A percentile compares a stretch with the other conserved stretches of the same genome.
phyloP scores from a whole-genome alignment of 768 basidiomycete species.

The Tulasnella sp. region DNA sequence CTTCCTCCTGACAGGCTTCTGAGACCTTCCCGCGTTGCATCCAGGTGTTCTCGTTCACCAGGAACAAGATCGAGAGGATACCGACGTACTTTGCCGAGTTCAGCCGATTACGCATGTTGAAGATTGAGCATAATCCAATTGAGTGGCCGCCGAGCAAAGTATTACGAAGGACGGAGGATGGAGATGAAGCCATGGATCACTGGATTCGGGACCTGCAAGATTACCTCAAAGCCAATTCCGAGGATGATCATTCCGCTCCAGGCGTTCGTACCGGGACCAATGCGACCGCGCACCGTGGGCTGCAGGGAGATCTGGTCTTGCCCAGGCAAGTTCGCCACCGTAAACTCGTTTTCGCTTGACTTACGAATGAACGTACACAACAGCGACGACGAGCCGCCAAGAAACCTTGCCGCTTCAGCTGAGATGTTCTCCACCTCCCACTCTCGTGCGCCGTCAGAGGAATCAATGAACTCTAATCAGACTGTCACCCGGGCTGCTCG shows the following conservation, averaged over 20 bases:
- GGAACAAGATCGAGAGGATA: slow-evolving; percentile 70
- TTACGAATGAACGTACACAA: not conserved
- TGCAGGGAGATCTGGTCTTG: not conserved
- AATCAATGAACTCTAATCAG: not conserved
- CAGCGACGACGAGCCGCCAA: not conserved
- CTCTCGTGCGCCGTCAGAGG: slow-evolving; percentile 6
- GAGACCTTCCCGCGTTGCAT: slow-evolving; percentile 1
- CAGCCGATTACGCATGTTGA: slow-evolving; percentile 59
- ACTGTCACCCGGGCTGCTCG: not conserved
- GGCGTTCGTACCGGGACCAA: slow-evolving; percentile 25
- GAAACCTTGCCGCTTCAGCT: not conserved
- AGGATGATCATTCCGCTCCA: slow-evolving; percentile 23
- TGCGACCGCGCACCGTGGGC: not conserved
- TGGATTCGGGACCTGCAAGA: slow-evolving; percentile 49
- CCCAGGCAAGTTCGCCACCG: not conserved
- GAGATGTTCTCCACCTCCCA: not conserved
- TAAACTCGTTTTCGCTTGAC: not conserved
- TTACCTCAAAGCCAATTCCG: slow-evolving; percentile 6
- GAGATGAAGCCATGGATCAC: slow-evolving; percentile 51
- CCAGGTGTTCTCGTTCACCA: slow-evolving; percentile 75
- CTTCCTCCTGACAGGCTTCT: not conserved
- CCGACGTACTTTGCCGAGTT: slow-evolving; percentile 73
- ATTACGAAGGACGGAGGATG: slow-evolving; percentile 30
- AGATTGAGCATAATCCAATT: slow-evolving; percentile 83
- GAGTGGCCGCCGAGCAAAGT: slow-evolving; percentile 77